phyloP scores from a whole-genome alignment of 2,329 filamentous ascomycete genomes.

The Diaporthe sp. region DNA sequence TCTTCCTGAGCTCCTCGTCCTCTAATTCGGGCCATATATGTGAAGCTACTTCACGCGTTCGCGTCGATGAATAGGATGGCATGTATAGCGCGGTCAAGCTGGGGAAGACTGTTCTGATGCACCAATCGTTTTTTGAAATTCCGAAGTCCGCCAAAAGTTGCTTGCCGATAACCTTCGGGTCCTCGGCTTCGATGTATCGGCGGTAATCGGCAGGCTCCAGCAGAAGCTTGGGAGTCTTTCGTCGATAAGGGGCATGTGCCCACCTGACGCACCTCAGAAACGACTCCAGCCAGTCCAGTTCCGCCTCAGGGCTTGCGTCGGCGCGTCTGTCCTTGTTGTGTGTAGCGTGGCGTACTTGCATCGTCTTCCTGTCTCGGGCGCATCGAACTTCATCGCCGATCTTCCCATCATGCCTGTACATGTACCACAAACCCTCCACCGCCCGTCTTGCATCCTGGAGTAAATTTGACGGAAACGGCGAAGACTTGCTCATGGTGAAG shows the following conservation, averaged over 20 bases:
- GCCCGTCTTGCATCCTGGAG: conserved; percentile 6
- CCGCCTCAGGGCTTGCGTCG: not conserved
- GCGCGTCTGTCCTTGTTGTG: not conserved
- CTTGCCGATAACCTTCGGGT: not conserved
- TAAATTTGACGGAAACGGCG: not conserved
- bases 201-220: conserved; percentile 10
- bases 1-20: not conserved
- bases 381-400: not conserved
- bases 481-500: not conserved
- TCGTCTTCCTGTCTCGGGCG: conserved; percentile 2
- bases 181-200: not conserved
- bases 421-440: conserved; percentile 3
- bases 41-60: not conserved
- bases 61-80: not conserved
- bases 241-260: not conserved
- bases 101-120: not conserved
- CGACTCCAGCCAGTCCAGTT: not conserved
- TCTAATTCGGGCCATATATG: not conserved
- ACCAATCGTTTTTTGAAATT: not conserved
- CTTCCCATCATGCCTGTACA: not conserved
- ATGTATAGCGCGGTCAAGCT: conserved; percentile 21
- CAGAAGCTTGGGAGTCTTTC: not conserved
- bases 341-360: not conserved
- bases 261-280: not conserved
- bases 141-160: conserved; percentile 6